Conservation (phyloP, 495 filamentous ascomycete genomes). For the Cercophora sp. region DNA sequence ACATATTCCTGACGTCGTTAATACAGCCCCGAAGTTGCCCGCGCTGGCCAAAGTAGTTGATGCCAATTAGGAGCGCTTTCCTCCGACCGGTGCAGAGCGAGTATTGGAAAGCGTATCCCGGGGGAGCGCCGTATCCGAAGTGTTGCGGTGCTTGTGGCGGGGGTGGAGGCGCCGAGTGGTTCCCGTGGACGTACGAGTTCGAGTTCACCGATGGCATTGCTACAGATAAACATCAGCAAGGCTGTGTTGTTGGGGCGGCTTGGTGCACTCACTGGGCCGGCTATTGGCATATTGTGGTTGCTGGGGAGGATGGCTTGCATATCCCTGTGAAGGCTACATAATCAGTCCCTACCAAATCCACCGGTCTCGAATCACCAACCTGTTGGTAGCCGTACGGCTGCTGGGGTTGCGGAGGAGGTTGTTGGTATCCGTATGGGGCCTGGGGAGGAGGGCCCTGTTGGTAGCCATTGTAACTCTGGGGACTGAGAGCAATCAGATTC, state of each 20-base stretch:
- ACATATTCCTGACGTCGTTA: constrained; percentile 99
- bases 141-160: constrained; percentile 57
- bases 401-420: constrained; percentile 40
- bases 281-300: constrained; percentile 30
- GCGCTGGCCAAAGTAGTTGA: constrained; percentile 94
- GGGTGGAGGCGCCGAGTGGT: constrained; percentile 50
- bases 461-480: constrained; percentile 21
- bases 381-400: constrained; percentile 34
- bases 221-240: too few species aligned
- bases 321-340: constrained; percentile 42
- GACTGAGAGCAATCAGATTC: constrained; percentile 11
- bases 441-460: constrained; percentile 26
- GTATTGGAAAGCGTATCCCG: constrained; percentile 80
- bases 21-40: constrained; percentile 93
- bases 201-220: constrained; percentile 43
- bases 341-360: constrained; percentile 15
- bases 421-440: constrained; percentile 42
- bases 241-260: too few species aligned
- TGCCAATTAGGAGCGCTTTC: constrained; percentile 92
- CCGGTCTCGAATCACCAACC: constrained; percentile 9
- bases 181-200: constrained; percentile 53
- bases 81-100: constrained; percentile 85
- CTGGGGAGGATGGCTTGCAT: constrained; percentile 32
- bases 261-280: too few species aligned
- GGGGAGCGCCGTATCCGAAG: constrained; percentile 77